Percentiles rank a stretch among this genome's conserved stretches.
phyloP scores from a whole-genome alignment of 768 basidiomycete species.

The Rhizopogon vesiculosus region DNA sequence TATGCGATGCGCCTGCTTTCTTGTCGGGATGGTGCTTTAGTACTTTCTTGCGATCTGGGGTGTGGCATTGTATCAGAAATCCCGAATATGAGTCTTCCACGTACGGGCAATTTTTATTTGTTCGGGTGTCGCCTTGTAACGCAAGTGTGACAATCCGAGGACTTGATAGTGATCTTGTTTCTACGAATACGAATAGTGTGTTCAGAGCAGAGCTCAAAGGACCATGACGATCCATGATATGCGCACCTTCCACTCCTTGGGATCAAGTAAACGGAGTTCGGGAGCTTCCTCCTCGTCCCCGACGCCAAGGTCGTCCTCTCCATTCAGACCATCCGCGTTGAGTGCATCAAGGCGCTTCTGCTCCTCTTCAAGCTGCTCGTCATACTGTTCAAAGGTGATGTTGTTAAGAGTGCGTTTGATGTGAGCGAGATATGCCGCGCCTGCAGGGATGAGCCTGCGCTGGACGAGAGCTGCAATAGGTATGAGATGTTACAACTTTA shows the following conservation, averaged over 20 bases:
- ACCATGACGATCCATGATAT: not conserved
- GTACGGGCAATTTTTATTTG: conserved; percentile 96
- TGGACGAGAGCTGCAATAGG: conserved; percentile 31
- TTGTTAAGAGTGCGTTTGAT: conserved; percentile 71
- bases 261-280: conserved; percentile 72
- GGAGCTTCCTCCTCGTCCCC: conserved; percentile 84
- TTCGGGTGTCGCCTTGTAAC: conserved; percentile 80
- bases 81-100: conserved; percentile 26
- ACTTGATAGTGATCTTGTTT: conserved; percentile 99
- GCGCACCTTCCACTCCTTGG: conserved; percentile 96
- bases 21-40: conserved; percentile 98
- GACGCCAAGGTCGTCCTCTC: conserved; percentile 85
- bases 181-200: conserved; percentile 30
- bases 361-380: conserved; percentile 57
- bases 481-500: not conserved
- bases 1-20: conserved; percentile 72
- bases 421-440: conserved; percentile 82
- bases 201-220: not conserved
- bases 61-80: not conserved
- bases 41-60: conserved; percentile 94
- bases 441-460: conserved; percentile 72
- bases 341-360: conserved; percentile 46
- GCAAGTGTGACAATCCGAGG: conserved; percentile 86
- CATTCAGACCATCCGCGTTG: conserved; percentile 40
- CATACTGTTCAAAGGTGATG: conserved; percentile 80